Evolutionary conservation across 2,329 filamentous ascomycete genomes (phyloP), one percentile per base, ranked within the genome.

Genomic region (Bipolaris sorokiniana): DNA sequence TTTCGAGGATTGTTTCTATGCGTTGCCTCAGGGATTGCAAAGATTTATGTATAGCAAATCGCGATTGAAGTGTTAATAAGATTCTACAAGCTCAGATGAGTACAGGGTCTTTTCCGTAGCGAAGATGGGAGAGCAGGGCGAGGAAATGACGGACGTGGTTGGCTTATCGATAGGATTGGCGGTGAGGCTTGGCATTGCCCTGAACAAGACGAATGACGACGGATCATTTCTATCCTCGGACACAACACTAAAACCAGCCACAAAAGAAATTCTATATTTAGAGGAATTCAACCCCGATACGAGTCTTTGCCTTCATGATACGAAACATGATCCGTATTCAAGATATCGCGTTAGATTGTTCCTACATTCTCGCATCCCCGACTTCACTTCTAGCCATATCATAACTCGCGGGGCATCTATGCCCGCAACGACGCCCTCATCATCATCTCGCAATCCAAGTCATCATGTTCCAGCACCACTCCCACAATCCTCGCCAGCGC

Each of bases 401-500:
- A 18, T 13, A 41, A 42, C 40, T n/a, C 22, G 13, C 9, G 2
- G 22, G 13, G 23, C 18, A 42, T 55, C 42, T 61, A 51, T 34
- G 56, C 58, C 10, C 61, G 53, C 40, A 54, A 58, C 13, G 62
- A 57, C 10, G 62, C 62, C 23, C 49, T 51, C 16, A 69, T 47
- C 7, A 69, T 62, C 9, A 59, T 49, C 37, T 69, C 66, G 3
- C 54, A 57, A 48, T 59, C 65, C 45, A 67, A 33, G n/a, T 69
- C 59, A 2, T 59, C 64, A 48, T 65, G 52, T 45, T 68, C 62
- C 16, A 62, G 11, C 38, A 70, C 59, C 20, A 72, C 41, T 3
- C 69, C 70, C 20, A 70, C 59, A 22, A 72, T 65, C 59, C 62
- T 67, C 18, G 65, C 69, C 41, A 73, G 40, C 11, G 66, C 68